Evolutionary conservation across 805 yeast species (phyloP).

Genomic region (Saturnispora kantuleensis): DNA sequence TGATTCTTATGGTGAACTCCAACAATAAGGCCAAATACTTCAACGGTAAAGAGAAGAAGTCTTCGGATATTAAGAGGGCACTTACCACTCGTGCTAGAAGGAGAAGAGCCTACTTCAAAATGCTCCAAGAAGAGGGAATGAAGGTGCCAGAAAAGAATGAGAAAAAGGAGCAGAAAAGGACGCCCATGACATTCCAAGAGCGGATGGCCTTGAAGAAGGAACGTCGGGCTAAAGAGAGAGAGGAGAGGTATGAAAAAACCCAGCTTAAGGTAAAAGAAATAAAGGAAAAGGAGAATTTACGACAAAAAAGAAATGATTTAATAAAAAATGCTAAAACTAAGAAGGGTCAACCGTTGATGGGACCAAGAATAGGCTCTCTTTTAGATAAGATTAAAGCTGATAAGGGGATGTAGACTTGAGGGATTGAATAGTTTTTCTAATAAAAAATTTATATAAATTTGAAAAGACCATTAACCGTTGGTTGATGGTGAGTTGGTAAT

Average conservation of each 20-base stretch:
- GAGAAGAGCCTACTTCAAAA: conserved; percentile 71
- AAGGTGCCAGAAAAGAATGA: conserved; percentile 33
- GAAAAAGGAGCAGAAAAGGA: conserved; percentile 21
- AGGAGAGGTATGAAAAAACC: conserved; percentile 33
- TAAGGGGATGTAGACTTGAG: conserved; percentile 4
- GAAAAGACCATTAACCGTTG: no score
- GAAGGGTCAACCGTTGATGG: conserved; percentile 85
- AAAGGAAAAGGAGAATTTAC: conserved; percentile 32
- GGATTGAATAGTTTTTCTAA: background rate
- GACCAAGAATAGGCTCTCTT: conserved; percentile 70
- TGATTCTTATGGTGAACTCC: background rate
- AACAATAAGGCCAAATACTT: conserved; percentile 12
- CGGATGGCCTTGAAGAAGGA: conserved; percentile 36
- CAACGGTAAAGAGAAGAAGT: conserved; percentile 24
- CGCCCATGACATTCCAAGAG: conserved; percentile 33
- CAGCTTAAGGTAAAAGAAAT: conserved; percentile 23
- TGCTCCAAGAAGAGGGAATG: conserved; percentile 64
- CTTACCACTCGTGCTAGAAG: conserved; percentile 73
- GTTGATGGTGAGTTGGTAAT: no score
- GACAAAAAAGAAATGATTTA: conserved; percentile 33
- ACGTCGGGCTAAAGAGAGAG: conserved; percentile 33
- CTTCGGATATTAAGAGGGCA: conserved; percentile 65
- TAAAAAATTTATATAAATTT: no score
- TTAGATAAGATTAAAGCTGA: conserved; percentile 60
- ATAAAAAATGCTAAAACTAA: conserved; percentile 46